Evolutionary conservation across 805 yeast species (phyloP).

Genomic region (Nakazawaea holstii): DNA sequence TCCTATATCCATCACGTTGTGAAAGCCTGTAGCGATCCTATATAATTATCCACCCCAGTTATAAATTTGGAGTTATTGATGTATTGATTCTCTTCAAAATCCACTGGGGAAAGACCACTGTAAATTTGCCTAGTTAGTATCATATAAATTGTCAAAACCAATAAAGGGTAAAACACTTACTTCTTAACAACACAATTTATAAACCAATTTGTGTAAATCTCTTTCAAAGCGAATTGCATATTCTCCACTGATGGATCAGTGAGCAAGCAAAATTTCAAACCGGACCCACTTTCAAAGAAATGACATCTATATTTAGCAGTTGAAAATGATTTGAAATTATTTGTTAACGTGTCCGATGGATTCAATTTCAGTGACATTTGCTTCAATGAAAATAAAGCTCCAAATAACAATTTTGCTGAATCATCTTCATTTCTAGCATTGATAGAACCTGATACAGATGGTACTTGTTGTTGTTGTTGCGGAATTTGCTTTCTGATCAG

Average conservation of each 20-base stretch:
- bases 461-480: constrained; percentile 9
- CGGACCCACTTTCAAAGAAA: constrained; percentile 72
- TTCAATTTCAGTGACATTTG: constrained; percentile 60
- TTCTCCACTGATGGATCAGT: constrained; percentile 60
- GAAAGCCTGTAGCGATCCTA: constrained; percentile 22
- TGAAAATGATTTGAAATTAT: constrained; percentile 47
- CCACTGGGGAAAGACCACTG: constrained; percentile 49
- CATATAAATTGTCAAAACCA: neutral
- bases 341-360: constrained; percentile 20
- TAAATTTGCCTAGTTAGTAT: neutral
- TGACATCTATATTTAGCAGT: constrained; percentile 79
- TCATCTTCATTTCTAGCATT: constrained; percentile 61
- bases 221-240: constrained; percentile 48
- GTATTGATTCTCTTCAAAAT: constrained; percentile 44
- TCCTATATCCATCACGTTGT: constrained; percentile 5
- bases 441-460: constrained; percentile 28
- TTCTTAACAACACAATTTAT: constrained; percentile 60
- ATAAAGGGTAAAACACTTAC: constrained; percentile 20
- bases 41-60: constrained; percentile 46
- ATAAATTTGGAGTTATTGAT: constrained; percentile 55
- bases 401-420: constrained; percentile 76
- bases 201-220: constrained; percentile 55
- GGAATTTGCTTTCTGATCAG: constrained; percentile 6
- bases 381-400: constrained; percentile 74
- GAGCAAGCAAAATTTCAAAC: constrained; percentile 67